A percentile compares a stretch with the other conserved stretches of the same genome.
phyloP scores from a whole-genome alignment of 2,329 filamentous ascomycete genomes.

The Xylariaceae sp. region DNA sequence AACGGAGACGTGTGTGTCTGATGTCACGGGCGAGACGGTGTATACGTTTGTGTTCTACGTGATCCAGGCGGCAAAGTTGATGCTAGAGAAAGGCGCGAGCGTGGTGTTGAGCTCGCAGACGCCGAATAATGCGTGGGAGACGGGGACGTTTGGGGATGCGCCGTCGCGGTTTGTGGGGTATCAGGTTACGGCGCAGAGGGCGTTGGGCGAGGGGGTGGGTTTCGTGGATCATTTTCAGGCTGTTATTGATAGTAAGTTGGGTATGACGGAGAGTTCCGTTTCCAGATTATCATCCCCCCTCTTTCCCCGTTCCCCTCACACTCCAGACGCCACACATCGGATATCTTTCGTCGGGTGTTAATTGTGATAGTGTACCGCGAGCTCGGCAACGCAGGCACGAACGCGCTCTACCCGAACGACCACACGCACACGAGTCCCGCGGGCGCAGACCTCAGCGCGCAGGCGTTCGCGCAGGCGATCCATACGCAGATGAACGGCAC shows the following conservation, averaged over 20 bases:
- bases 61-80: constrained; percentile 26
- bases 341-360: too few relatives aligned
- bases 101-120: constrained; percentile 56
- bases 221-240: constrained; percentile 57
- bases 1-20: constrained; percentile 45
- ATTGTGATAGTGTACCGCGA: constrained; percentile 36
- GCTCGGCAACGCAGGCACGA: constrained; percentile 42
- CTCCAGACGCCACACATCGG: too few relatives aligned
- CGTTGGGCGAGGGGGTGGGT: constrained; percentile 30
- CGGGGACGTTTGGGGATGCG: constrained; percentile 42
- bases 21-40: constrained; percentile 29
- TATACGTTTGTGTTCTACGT: constrained; percentile 32
- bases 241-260: constrained; percentile 37
- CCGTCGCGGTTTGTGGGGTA: constrained; percentile 54
- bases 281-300: too few relatives aligned
- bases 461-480: constrained; percentile 52
- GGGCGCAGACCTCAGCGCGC: constrained; percentile 48
- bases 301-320: too few relatives aligned
- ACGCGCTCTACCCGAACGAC: constrained; percentile 51
- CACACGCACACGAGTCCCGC: constrained; percentile 55
- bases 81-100: constrained; percentile 50
- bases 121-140: constrained; percentile 59
- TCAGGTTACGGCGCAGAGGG: constrained; percentile 20
- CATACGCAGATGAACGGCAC: constrained; percentile 25
- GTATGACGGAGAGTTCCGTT: not conserved